Base-by-base conservation (phyloP, 768 basidiomycete species). In the Royoungia palumana region DNA sequence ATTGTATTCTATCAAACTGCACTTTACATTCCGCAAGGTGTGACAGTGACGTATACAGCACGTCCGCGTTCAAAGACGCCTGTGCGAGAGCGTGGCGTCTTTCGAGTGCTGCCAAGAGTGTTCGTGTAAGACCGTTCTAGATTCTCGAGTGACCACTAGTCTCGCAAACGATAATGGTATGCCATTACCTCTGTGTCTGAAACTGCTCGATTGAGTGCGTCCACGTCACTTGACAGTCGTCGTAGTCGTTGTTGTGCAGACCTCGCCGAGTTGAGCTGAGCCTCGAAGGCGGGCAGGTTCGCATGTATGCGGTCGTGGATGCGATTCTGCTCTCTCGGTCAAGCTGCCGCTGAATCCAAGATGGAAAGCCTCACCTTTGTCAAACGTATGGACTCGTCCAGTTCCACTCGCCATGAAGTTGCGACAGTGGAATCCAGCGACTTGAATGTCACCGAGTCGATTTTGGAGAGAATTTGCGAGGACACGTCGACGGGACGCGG, bases 401-500 rank as follows among this genome's bases (percentile, higher is more conserved):
- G 74, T 61, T 89, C 85, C 1, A 70, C 62, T 34, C 89, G 70
- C 87, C 89, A 92, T 49, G 81, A 82, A 25, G 77, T 70, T 12
- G 83, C 85, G 44, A 86, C 62, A 28, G 74, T 59, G 35, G 86
- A 79, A 56, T 74, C 82, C 30, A 92, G 64, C 1, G 82, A 72
- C 55, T 80, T 71, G 53, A 70, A 68, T 8, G 80, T 78, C 10
- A 81, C 79, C 24, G 80, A 74, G 53, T 87, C 85, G 25, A 92
- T 73, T 64, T 82, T 85, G 40, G 78, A 76, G 38, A 93, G 75
- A 35, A 91, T 80, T 51, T 75, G 73, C 0, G 89, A 87, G 20
- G 87, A 85, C 7, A 85, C 75, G 65, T 91, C 86, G 54, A 78
- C 72, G 62, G 79, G 79, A 41, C 82, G 78, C n/a, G 87, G 87